phyloP scores from a whole-genome alignment of 495 filamentous ascomycete genomes.

The Penicillium paradoxum region DNA sequence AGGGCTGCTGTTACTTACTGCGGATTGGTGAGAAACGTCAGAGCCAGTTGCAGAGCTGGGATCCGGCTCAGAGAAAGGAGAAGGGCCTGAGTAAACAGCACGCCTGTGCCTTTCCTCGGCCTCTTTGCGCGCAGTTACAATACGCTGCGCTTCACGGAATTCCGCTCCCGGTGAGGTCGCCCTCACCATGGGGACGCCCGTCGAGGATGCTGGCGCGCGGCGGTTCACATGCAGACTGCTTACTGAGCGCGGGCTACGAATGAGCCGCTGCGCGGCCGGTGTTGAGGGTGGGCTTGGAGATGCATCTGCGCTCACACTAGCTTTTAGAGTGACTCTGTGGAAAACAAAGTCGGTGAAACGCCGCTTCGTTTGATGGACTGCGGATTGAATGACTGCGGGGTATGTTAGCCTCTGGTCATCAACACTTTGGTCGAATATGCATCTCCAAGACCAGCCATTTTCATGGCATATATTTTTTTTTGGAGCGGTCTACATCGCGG shows the following conservation, averaged over 20 bases:
- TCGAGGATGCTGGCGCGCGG: conserved; percentile 12
- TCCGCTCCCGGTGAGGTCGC: conserved; percentile 45
- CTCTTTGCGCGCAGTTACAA: conserved; percentile 28
- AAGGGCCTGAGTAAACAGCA: conserved; percentile 22
- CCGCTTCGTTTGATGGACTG: conserved; percentile 44
- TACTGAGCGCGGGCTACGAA: conserved; percentile 40
- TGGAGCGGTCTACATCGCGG: conserved; percentile 19
- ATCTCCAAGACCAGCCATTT: background rate
- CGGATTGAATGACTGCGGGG: conserved; percentile 41
- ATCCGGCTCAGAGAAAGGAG: background rate
- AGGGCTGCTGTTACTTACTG: background rate
- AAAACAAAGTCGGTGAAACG: conserved; percentile 49
- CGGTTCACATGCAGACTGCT: conserved; percentile 32
- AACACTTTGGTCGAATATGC: background rate
- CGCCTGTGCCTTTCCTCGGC: conserved; percentile 27
- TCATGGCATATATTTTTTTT: background rate
- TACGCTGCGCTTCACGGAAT: conserved; percentile 35
- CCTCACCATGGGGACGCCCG: conserved; percentile 35
- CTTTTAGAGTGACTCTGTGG: conserved; percentile 33
- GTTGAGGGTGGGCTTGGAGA: conserved; percentile 15
- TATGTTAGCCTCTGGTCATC: conserved; percentile 3
- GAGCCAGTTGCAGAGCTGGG: background rate
- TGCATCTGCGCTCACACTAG: conserved; percentile 14
- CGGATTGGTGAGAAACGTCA: background rate
- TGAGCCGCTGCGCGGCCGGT: conserved; percentile 18